phyloP scores from a whole-genome alignment of 805 yeast genomes.

The Candida odintsovae region DNA sequence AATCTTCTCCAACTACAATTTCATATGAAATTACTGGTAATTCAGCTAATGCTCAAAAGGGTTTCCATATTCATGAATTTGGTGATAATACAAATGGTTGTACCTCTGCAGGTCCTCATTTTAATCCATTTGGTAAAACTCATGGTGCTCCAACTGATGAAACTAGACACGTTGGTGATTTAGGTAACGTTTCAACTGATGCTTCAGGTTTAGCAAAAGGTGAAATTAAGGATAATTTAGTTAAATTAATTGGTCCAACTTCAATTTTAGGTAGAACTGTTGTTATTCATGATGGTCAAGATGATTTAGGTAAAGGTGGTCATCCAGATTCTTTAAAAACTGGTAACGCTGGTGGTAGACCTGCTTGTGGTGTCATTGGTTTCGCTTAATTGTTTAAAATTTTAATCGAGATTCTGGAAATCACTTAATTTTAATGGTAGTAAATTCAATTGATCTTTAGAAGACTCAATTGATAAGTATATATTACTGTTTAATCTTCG shows the following conservation, averaged over 20 bases:
- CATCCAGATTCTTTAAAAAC: conserved; percentile 87
- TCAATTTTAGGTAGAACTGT: conserved; percentile 93
- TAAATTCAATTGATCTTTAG: background rate
- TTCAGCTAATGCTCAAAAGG: conserved; percentile 81
- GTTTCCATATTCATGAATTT: conserved; percentile 97
- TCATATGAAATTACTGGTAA: conserved; percentile 89
- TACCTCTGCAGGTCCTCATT: conserved; percentile 97
- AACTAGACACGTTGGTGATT: conserved; percentile 87
- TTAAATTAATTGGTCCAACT: conserved; percentile 81
- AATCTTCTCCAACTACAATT: conserved; percentile 76
- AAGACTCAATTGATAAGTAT: background rate
- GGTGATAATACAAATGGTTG: conserved; percentile 99
- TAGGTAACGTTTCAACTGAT: conserved; percentile 92
- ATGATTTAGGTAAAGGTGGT: conserved; percentile 94
- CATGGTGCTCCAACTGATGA: conserved; percentile 92
- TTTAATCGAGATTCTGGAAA: too few species aligned
- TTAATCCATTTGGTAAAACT: conserved; percentile 82
- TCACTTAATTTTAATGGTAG: background rate
- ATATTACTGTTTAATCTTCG: background rate
- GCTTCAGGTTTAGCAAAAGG: conserved; percentile 90
- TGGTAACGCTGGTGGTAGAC: conserved; percentile 97
- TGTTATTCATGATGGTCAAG: conserved; percentile 88
- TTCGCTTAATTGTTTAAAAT: conserved; percentile 1
- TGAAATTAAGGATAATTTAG: conserved; percentile 64
- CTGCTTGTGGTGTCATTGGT: conserved; percentile 98